Evolutionary conservation across 2,329 filamentous ascomycete genomes (phyloP), one percentile per base, ranked within the genome.

Genomic region (Didymella glomerata): DNA sequence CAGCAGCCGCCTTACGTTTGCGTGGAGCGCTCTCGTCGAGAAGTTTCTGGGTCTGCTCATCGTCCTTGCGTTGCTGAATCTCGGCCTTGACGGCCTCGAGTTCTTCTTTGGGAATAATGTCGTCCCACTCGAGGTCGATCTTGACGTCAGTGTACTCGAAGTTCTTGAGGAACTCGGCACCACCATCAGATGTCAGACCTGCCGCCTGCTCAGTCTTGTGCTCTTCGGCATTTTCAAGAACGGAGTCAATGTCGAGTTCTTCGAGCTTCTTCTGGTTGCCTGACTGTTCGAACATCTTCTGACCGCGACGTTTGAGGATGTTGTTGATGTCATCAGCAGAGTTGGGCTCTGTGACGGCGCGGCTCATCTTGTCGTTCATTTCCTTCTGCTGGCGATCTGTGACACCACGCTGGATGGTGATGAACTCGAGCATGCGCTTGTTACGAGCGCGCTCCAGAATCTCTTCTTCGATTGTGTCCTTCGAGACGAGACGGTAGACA

Each of bases 281-380:
- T 11, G 91, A 95, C 76, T 97, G 94, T 78, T 98, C 94, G 68
- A 99, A 99, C 90, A 99, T 96, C 78, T 95, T 97, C 75, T 97
- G 95, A n/a, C 95, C 96, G 68, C 95, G 90, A 79, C 94, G 93
- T 81, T 98, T 98, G 72, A 99, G 85, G 59, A 99, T 96, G 77
- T 91, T 91, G 63, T 95, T 96, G 66, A 98, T 98, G 72, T 97
- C 95, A 65, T 97, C 94, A 0, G 92, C 92, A 2, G 92, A 96
- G 59, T 89, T 94, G 8, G 94, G 93, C 68, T 96, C 93, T 54
- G 90, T 89, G 25, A 67, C 68, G 84, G 87, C 83, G 81, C 90
- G 79, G 81, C 80, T 77, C 77, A 93, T 90, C 77, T 93, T 92
- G 53, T 78, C 75, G 44, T 70, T 75, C 71, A 97, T 87, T 68